phyloP scores from a whole-genome alignment of 2,329 filamentous ascomycete genomes.

The Hortaea sp. region DNA sequence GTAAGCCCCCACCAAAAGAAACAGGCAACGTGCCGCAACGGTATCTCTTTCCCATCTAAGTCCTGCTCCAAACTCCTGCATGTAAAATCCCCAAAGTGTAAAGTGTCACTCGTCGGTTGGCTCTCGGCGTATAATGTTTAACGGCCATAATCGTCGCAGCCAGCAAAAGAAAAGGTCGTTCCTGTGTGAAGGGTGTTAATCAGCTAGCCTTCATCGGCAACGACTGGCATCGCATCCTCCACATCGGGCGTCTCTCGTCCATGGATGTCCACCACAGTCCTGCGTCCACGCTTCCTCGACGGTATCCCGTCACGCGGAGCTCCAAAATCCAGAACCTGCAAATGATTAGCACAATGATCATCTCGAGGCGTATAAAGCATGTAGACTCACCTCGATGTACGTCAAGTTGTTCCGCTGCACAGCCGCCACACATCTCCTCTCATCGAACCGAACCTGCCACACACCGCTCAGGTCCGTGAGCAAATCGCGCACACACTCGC shows the following conservation, averaged over 20 bases:
- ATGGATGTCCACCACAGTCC: conserved; percentile 49
- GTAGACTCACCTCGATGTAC: conserved; percentile 73
- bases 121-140: too few relatives aligned
- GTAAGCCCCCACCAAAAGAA: too few relatives aligned
- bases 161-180: too few relatives aligned
- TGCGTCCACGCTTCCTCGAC: conserved; percentile 63
- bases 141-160: too few relatives aligned
- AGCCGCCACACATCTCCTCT: conserved; percentile 86
- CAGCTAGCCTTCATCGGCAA: not conserved
- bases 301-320: conserved; percentile 81
- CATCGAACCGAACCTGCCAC: conserved; percentile 98
- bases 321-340: conserved; percentile 90
- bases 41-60: too few relatives aligned
- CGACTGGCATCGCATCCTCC: conserved; percentile 7
- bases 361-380: not conserved
- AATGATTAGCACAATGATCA: conserved; percentile 23
- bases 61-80: too few relatives aligned
- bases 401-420: conserved; percentile 88
- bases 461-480: conserved; percentile 91
- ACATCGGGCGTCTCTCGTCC: conserved; percentile 26
- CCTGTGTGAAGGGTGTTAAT: too few relatives aligned
- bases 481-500: conserved; percentile 85
- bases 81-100: too few relatives aligned
- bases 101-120: too few relatives aligned
- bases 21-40: too few relatives aligned